Base-by-base conservation (phyloP, 257 asterid species). In the Anisodus tanguticus region DNA sequence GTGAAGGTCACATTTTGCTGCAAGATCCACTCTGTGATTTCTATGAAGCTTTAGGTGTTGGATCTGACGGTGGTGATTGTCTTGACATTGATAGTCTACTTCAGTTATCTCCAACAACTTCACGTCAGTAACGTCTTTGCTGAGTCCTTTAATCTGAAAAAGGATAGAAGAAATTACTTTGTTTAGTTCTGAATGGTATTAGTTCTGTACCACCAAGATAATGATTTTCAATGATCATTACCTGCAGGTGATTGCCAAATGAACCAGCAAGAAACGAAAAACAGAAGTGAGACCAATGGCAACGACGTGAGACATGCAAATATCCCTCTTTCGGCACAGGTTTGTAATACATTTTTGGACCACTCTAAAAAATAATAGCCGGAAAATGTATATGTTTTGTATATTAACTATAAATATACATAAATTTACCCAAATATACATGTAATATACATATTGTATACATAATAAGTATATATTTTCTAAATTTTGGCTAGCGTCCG, bases 1-100 rank as follows among this genome's bases (percentile, higher is more conserved):
- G 49, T 57, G 93, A 94, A 60, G 97, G 96, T 49, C 92, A 83
- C 22, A 26, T 57, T 9, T 78, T 92, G 90, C 45, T 91, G 71
- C 88, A 72, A 82, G 98, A 93, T 87, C 95, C 97, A 19, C 83
- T 89, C n/a, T 85, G 86, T 1, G 45, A 74, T 16, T 93, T 92
- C 86, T 95, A 92, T 71, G 80, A 88, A 8, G 90, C 94, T n/a
- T 82, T 93, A 57, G 87, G 87, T 86, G 88, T 92, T 60, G 96
- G 97, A 57, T 77, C 87, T 47, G 83, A 85, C 47, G 83, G 81
- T 13, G 82, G 83, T 5, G 87, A 88, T 7, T 16, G 26, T 47
- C 22, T 63, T 2, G 76, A 79, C 41, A 16, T 79, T 37, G 79
- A 89, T 43, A 76, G 81, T 54, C 64, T 47, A 8, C 85, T 86